These are phyloP conservation scores for Phallus indusiatus DNA, from an alignment of 768 basidiomycete genomes.

Conservation along the genomic window DNA sequence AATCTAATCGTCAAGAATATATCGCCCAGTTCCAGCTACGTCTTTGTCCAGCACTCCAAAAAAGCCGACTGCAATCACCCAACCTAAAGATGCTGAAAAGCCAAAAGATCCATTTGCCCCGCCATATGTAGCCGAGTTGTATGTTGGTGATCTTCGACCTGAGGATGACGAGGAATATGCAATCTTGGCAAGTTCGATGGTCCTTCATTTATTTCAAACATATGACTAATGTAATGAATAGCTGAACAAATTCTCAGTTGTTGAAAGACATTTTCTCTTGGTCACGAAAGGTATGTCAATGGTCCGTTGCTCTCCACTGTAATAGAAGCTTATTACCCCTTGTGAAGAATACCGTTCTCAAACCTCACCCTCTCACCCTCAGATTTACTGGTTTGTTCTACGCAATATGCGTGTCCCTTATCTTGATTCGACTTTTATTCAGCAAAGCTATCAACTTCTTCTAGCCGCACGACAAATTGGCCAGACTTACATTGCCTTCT, in stretches of 20 bases:
- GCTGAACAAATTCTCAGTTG: conserved; percentile 83
- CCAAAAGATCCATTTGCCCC: conserved; percentile 63
- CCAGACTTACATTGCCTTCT: conserved; percentile 69
- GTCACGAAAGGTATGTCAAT: conserved; percentile 65
- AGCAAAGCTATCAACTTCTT: conserved; percentile 62
- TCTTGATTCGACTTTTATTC: background rate
- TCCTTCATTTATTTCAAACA: background rate
- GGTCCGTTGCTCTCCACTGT: background rate
- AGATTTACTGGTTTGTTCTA: conserved; percentile 44
- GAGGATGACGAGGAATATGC: conserved; percentile 59
- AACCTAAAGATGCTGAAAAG: conserved; percentile 24
- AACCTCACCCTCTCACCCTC: conserved; percentile 68
- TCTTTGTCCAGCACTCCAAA: conserved; percentile 74
- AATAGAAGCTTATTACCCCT: background rate
- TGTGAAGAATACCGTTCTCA: conserved; percentile 64
- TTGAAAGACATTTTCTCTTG: conserved; percentile 80
- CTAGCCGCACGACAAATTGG: conserved; percentile 54
- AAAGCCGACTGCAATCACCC: conserved; percentile 56
- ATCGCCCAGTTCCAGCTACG: conserved; percentile 69
- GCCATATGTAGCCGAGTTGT: conserved; percentile 71
- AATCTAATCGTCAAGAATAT: background rate
- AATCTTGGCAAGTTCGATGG: conserved; percentile 47
- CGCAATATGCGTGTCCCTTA: background rate
- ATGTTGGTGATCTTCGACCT: conserved; percentile 53
- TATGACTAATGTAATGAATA: conserved; percentile 20